A percentile compares a stretch with the other conserved stretches of the same genome.
These are phyloP conservation scores for Corymbia calophylla DNA, from an alignment of 441 rosid genomes.

Conservation along the genomic window DNA sequence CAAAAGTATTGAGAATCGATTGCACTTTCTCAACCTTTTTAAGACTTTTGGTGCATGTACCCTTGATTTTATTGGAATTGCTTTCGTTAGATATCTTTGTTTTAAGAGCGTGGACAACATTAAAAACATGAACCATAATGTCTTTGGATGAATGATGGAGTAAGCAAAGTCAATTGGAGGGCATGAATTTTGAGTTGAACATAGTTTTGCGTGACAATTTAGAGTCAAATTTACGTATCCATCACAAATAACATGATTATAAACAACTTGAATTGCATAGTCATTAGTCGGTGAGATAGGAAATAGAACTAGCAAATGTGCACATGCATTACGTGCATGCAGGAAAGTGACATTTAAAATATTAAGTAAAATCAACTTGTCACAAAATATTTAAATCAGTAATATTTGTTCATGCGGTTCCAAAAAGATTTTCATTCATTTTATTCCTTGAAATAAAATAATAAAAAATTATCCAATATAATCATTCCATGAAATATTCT, in stretches of 20 bases:
- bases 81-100: not conserved
- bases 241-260: not conserved
- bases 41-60: not conserved
- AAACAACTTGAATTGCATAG: not conserved
- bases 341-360: not conserved
- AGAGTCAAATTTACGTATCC: not conserved
- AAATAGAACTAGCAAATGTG: not conserved
- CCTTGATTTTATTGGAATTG: not conserved
- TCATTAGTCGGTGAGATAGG: not conserved
- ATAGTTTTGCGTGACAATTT: not conserved
- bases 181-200: not conserved
- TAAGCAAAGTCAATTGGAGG: not conserved
- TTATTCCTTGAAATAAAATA: not conserved
- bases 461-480: not conserved
- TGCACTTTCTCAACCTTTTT: not conserved
- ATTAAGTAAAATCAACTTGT: not conserved
- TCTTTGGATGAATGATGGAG: not conserved
- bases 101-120: not conserved
- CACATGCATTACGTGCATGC: rapidly evolving
- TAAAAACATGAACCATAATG: not conserved
- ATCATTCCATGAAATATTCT: not conserved
- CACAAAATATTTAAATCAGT: not conserved
- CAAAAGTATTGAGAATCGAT: rapidly evolving
- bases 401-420: not conserved
- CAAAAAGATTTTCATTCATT: not conserved